Percentiles rank a stretch among this genome's conserved stretches.
Evolutionary conservation across 768 basidiomycete genomes (phyloP).

Genomic region (Boletales sp.): DNA sequence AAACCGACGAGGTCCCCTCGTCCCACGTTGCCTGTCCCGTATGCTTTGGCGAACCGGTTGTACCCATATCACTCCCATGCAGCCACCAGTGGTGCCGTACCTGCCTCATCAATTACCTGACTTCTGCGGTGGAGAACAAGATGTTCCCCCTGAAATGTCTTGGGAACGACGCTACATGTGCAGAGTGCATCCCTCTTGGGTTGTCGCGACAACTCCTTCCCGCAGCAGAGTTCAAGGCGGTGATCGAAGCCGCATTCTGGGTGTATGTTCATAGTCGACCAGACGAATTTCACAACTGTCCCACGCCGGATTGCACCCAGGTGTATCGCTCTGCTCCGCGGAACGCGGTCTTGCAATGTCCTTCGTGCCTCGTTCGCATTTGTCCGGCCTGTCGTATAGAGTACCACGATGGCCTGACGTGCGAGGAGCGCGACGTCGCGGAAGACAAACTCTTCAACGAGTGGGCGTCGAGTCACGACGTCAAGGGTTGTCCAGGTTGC

Average conservation of each 20-base stretch:
- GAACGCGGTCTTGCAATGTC: slow-evolving; percentile 60
- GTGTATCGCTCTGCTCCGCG: slow-evolving; percentile 58
- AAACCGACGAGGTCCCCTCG: slow-evolving; percentile 24
- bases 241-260: slow-evolving; percentile 60
- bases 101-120: slow-evolving; percentile 59
- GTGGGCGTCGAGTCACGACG: slow-evolving; percentile 62
- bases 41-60: slow-evolving; percentile 56
- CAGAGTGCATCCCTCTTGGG: slow-evolving; percentile 50
- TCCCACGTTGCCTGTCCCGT: slow-evolving; percentile 53
- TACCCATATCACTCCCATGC: slow-evolving; percentile 55
- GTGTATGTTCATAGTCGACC: slow-evolving; percentile 56
- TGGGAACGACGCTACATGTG: slow-evolving; percentile 59
- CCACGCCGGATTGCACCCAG: slow-evolving; percentile 74
- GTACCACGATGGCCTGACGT: slow-evolving; percentile 65
- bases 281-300: slow-evolving; percentile 68
- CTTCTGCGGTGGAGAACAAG: slow-evolving; percentile 51
- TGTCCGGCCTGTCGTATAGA: slow-evolving; percentile 60
- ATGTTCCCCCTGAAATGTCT: slow-evolving; percentile 73
- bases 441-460: slow-evolving; percentile 56
- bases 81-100: slow-evolving; percentile 66
- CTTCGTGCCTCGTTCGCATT: slow-evolving; percentile 66
- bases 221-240: slow-evolving; percentile 47
- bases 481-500: slow-evolving; percentile 75
- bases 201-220: slow-evolving; percentile 50
- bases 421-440: slow-evolving; percentile 50